phyloP scores from a whole-genome alignment of 257 asterid genomes.

The Scutellaria baicalensis region DNA sequence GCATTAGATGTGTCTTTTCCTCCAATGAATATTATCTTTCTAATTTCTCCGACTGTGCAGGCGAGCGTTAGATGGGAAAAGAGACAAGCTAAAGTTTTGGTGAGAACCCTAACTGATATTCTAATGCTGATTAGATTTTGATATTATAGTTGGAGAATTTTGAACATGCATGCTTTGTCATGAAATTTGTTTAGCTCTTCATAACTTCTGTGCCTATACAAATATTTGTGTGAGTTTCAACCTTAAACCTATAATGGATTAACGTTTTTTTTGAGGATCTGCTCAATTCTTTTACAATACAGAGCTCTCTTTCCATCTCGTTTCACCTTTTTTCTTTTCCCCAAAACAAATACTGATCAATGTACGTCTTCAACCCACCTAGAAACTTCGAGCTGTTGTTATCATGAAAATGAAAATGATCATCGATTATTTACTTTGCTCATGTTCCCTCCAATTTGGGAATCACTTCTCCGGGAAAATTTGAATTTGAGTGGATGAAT shows the following conservation, averaged over 20 bases:
- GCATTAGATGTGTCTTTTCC: background rate
- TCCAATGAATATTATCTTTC: background rate
- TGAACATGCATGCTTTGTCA: background rate
- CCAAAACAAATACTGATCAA: background rate
- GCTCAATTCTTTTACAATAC: no score
- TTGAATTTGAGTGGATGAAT: background rate
- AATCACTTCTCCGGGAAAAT: background rate
- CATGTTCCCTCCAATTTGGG: background rate
- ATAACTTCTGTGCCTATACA: no score
- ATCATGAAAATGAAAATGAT: background rate
- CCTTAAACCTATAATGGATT: no score
- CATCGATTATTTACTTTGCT: background rate
- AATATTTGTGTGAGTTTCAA: no score
- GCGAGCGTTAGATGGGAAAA: conserved; percentile 83
- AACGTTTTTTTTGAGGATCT: no score
- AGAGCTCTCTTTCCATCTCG: no score
- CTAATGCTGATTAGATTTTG: background rate
- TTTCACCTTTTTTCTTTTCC: background rate
- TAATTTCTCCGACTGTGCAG: conserved; percentile 36
- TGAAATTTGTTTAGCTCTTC: background rate
- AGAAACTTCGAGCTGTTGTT: background rate
- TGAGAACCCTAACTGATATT: conserved; percentile 25
- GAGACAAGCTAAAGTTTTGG: conserved; percentile 85
- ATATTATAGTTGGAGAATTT: background rate
- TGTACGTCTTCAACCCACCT: background rate